Conservation (phyloP, 768 basidiomycete genomes). For the Kondoa malvinella region DNA sequence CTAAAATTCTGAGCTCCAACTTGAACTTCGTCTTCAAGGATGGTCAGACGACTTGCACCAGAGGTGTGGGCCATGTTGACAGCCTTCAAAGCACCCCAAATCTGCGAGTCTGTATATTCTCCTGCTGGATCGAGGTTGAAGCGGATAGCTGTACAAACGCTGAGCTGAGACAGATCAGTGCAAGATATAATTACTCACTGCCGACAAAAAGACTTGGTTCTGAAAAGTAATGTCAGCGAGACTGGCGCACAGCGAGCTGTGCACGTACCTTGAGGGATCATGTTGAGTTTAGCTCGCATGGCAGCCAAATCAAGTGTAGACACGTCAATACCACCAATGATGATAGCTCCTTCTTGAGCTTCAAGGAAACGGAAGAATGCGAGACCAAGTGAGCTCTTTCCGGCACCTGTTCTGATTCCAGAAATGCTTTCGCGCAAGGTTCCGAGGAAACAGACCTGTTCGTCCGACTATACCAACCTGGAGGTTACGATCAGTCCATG, state of each 20-base stretch:
- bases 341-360: conserved; percentile 28
- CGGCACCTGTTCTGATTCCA: conserved; percentile 49
- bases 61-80: conserved; percentile 8
- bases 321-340: conserved; percentile 36
- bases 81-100: conserved; percentile 4
- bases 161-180: not conserved
- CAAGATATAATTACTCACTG: conserved; percentile 1
- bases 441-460: too few relatives aligned
- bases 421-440: conserved; percentile 34
- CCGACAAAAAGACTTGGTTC: not conserved
- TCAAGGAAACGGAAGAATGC: conserved; percentile 37
- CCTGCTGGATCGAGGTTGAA: conserved; percentile 19
- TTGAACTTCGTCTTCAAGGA: not conserved
- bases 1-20: conserved; percentile 26
- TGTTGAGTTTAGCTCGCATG: conserved; percentile 54
- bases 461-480: not conserved
- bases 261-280: conserved; percentile 30
- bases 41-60: not conserved
- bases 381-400: conserved; percentile 31
- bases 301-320: conserved; percentile 33
- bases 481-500: not conserved
- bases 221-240: not conserved
- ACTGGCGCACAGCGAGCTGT: not conserved
- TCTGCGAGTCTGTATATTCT: not conserved
- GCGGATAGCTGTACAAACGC: not conserved